Conservation (phyloP, 192 early-diverging fungal genomes). For the Neocallimastix lanati region DNA sequence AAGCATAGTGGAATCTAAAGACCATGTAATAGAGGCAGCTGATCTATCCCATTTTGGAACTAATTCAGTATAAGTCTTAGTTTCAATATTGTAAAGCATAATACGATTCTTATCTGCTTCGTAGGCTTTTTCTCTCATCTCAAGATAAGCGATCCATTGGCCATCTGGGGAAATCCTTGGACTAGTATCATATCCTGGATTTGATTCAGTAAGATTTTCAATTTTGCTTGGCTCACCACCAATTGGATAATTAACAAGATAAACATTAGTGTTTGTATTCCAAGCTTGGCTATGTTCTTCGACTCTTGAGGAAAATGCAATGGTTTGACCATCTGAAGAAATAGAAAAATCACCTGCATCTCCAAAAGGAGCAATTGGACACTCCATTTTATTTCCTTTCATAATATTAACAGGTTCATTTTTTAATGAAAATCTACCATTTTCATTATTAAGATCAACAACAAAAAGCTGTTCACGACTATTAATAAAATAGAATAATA, state of each 20-base stretch:
- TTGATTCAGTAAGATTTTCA: constrained; percentile 11
- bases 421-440: constrained; percentile 9
- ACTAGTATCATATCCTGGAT: constrained; percentile 33
- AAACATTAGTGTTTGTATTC: constrained; percentile 57
- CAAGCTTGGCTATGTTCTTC: constrained; percentile 44
- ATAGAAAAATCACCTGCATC: constrained; percentile 43
- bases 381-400: constrained; percentile 17
- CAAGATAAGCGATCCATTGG: constrained; percentile 43
- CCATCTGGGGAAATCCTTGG: constrained; percentile 51
- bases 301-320: constrained; percentile 56
- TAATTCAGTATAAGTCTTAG: constrained; percentile 3
- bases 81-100: constrained; percentile 22
- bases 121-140: constrained; percentile 45
- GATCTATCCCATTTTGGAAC: constrained; percentile 30
- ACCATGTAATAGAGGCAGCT: constrained; percentile 33
- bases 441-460: constrained; percentile 1
- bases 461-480: constrained; percentile 10
- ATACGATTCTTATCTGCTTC: constrained; percentile 64
- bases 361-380: constrained; percentile 23
- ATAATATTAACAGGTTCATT: constrained; percentile 30
- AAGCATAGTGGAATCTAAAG: constrained; percentile 26
- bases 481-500: too few relatives aligned
- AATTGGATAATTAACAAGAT: constrained; percentile 22
- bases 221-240: neutral
- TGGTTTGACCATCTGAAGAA: constrained; percentile 31